Evolutionary conservation across 192 early-diverging fungal species (phyloP).

Genomic region (Cladochytrium replicatum): DNA sequence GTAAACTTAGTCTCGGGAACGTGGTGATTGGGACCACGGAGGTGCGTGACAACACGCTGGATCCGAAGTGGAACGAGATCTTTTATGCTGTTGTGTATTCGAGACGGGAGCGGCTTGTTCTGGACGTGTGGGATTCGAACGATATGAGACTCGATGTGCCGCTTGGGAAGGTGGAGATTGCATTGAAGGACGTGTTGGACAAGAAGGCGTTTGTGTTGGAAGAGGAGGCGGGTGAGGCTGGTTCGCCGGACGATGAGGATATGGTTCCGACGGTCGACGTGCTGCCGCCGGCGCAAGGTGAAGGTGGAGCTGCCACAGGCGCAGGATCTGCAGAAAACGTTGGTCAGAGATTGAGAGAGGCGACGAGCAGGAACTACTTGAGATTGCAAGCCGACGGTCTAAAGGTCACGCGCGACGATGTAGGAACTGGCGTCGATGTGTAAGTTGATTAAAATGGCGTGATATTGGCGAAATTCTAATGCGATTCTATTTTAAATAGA

Average conservation of each 20-base stretch:
- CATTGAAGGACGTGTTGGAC: conserved; percentile 19
- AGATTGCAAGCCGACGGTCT: no score
- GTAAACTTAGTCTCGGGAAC: conserved; percentile 55
- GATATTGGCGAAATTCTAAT: no score
- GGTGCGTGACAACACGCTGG: conserved; percentile 68
- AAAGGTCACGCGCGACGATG: no score
- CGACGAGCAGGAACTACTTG: neutral
- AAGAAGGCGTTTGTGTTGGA: neutral
- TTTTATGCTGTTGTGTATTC: conserved; percentile 77
- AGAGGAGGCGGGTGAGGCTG: neutral
- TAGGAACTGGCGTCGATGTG: no score
- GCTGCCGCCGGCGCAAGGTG: conserved; percentile 3
- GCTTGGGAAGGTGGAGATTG: conserved; percentile 56
- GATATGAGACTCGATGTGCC: conserved; percentile 73
- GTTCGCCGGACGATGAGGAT: neutral
- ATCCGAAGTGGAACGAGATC: conserved; percentile 88
- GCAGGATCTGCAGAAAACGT: no score
- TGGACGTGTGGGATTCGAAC: conserved; percentile 86
- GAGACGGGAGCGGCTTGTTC: conserved; percentile 55
- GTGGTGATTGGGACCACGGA: conserved; percentile 63
- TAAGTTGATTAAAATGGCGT: no score
- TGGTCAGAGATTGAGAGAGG: neutral
- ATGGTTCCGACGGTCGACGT: conserved; percentile 1
- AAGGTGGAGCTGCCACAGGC: no score
- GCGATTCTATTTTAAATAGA: no score